Evolutionary conservation across 2,329 filamentous ascomycete species (phyloP), one percentile per base, ranked within the genome.

Genomic region (Hypocreales sp.): DNA sequence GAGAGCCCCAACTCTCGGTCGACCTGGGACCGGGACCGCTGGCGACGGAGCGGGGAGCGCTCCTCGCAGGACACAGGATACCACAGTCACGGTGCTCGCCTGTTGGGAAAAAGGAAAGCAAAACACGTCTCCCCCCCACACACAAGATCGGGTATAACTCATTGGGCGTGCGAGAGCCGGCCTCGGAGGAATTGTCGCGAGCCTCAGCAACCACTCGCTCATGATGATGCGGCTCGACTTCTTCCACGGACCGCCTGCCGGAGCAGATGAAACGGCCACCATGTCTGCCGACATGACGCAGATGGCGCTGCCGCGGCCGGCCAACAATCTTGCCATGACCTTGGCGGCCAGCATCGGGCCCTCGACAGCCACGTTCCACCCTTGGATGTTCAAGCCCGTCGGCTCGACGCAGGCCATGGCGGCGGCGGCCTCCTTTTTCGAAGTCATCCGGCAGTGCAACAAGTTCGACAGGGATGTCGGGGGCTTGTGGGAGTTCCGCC

Each of bases 381-480:
- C 28, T 2, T 38, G 35, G 31, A 20, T 24, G 7, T 7, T 32
- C 13, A 11, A 15, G 12, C 24, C 31, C 4, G 22, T 15, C 18
- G 5, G 8, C 22, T 8, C 23, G 19, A 12, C 18, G 17, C 18
- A 8, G n/a, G n/a, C n/a, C 21, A 13, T 24, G 16, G 16, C 15
- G 15, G 20, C 17, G 5, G 31, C 26, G 31, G 22, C 31, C 3
- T 36, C 32, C 5, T 42, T 44, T 10, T 27, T 30, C 19, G 26
- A 39, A 15, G 42, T 45, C 12, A 31, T 46, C 14, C 20, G 31
- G 9, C 34, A 29, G 15, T 41, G 40, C 38, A 46, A 46, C 33
- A 45, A 46, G 24, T 38, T 43, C 15, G 32, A 43, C n/a, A 32
- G 33, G 14, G 17, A 39, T 10, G 19, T 32, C n/a, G 24, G 24